A percentile compares a stretch with the other conserved stretches of the same genome.
Evolutionary conservation across 495 filamentous ascomycete genomes (phyloP).

Genomic region (Xylaria cubensis): DNA sequence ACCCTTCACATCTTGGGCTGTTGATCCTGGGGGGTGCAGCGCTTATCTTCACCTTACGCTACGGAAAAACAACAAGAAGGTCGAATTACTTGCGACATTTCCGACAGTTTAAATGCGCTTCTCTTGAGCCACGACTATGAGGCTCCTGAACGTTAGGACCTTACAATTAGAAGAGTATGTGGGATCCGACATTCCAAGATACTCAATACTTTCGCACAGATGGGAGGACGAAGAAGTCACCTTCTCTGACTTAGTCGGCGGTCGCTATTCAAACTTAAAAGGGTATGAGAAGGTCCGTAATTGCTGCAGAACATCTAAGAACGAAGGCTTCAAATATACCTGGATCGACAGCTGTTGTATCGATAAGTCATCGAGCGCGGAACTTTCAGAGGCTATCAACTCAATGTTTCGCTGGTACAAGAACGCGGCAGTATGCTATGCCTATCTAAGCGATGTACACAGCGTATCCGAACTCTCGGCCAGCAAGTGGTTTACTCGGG

Average conservation of each 20-base stretch:
- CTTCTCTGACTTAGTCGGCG: neutral
- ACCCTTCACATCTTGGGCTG: neutral
- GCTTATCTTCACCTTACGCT: neutral
- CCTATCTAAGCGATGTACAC: slow-evolving; percentile 4
- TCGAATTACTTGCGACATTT: neutral
- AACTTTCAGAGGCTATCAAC: neutral
- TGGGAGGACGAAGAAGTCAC: slow-evolving; percentile 6
- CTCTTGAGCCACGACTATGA: neutral
- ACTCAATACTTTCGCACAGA: neutral
- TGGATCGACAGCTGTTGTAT: slow-evolving; percentile 7
- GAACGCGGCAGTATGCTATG: neutral
- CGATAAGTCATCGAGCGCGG: neutral
- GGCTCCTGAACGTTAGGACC: neutral
- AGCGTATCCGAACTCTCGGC: neutral
- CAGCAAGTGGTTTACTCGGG: neutral
- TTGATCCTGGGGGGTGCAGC: no score
- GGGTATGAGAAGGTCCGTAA: neutral
- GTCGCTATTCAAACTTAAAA: neutral
- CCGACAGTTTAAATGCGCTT: neutral
- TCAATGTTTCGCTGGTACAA: slow-evolving; percentile 8
- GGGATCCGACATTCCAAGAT: slow-evolving; percentile 1
- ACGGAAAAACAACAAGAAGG: no score
- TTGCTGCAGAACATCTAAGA: neutral
- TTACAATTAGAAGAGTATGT: neutral
- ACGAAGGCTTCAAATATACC: neutral